These are phyloP conservation scores for Musa acuminata DNA, from an alignment of 176 grass and related monocot genomes.

Conservation along the genomic window DNA sequence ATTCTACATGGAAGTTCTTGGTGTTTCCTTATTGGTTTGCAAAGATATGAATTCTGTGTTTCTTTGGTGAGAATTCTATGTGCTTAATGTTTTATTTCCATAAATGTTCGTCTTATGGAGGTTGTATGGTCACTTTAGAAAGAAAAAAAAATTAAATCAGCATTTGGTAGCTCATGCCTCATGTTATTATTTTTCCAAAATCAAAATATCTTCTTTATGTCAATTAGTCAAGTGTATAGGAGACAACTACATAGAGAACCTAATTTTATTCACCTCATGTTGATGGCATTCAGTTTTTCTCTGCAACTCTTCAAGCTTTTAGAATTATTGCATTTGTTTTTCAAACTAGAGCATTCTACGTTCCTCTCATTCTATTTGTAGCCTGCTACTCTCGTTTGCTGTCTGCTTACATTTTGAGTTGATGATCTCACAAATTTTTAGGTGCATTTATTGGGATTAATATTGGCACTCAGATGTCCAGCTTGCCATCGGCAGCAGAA, in stretches of 20 bases:
- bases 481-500: slow-evolving; percentile 44
- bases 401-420: neutral
- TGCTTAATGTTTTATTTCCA: neutral
- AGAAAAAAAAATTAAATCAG: neutral
- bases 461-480: slow-evolving; percentile 59
- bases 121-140: neutral
- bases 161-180: neutral
- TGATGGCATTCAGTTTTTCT: neutral
- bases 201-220: neutral
- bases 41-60: neutral
- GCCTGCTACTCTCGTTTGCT: neutral
- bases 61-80: neutral
- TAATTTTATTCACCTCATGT: neutral
- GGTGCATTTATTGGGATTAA: slow-evolving; percentile 87
- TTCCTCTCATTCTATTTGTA: slow-evolving; percentile 1
- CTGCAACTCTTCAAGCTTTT: neutral
- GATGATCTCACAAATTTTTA: slow-evolving; percentile 19
- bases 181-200: neutral
- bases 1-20: neutral
- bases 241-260: neutral
- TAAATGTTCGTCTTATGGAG: neutral
- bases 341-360: neutral
- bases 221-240: neutral
- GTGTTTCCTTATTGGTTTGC: neutral
- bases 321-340: neutral